Percentiles rank a stretch among this genome's conserved stretches.
Evolutionary conservation across 2,329 filamentous ascomycete species (phyloP).

Genomic region (Cordyceps militaris): DNA sequence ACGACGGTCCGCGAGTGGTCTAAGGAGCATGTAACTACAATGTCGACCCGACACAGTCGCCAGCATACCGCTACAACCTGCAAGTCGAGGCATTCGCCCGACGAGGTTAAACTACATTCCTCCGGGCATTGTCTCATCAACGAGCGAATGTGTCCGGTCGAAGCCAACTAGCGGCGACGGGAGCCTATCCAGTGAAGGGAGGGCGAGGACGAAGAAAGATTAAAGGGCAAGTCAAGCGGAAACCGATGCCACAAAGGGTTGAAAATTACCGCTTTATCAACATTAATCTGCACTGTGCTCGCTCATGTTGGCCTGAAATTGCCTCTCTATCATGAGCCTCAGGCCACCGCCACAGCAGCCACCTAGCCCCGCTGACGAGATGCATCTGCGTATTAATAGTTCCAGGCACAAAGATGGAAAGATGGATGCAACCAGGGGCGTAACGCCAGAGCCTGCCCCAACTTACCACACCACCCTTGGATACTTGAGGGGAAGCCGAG

Average conservation of each 20-base stretch:
- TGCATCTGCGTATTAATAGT: neutral
- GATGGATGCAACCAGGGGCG: neutral
- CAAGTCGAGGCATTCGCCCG: neutral
- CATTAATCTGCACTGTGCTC: neutral
- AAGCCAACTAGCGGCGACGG: neutral
- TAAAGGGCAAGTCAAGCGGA: neutral
- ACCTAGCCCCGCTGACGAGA: neutral
- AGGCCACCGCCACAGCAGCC: slow-evolving; percentile 1
- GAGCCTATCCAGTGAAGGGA: neutral
- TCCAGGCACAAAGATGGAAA: neutral
- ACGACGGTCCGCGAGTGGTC: no score
- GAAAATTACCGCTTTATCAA: neutral
- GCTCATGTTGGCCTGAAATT: no score
- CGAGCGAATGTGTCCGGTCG: neutral
- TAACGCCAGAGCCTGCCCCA: neutral
- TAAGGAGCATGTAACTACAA: no score
- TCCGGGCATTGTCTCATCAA: neutral
- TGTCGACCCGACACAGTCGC: no score
- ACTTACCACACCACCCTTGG: no score
- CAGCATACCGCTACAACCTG: no score
- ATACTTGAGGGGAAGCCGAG: no score
- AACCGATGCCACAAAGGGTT: neutral
- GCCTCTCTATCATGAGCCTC: no score
- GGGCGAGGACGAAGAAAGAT: neutral
- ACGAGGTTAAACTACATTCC: neutral